A percentile compares a stretch with the other conserved stretches of the same genome.
These are phyloP conservation scores for Talaromyces verruculosus DNA, from an alignment of 2,329 filamentous ascomycete species.

Conservation along the genomic window DNA sequence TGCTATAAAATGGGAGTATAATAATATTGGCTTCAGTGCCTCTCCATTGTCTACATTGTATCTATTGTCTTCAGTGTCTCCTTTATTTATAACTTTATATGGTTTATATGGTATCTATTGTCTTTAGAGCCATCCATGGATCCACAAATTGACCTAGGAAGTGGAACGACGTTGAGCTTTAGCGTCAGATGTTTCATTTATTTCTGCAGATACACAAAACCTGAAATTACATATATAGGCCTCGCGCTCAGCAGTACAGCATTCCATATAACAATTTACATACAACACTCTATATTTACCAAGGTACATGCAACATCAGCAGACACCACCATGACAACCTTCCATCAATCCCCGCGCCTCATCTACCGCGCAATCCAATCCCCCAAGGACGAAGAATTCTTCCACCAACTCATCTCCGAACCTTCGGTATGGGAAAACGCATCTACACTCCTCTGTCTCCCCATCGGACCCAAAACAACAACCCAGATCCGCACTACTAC, in stretches of 20 bases:
- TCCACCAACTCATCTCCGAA: not conserved
- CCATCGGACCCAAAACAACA: not conserved
- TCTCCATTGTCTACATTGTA: too few relatives aligned
- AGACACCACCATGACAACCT: not conserved
- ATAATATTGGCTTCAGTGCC: too few relatives aligned
- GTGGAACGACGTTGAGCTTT: not conserved
- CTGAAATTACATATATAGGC: not conserved
- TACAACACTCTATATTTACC: too few relatives aligned
- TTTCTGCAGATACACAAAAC: not conserved
- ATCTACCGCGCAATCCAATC: not conserved
- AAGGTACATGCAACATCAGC: too few relatives aligned
- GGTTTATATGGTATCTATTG: too few relatives aligned
- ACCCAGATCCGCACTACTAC: not conserved
- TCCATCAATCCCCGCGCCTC: not conserved
- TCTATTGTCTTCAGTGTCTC: too few relatives aligned
- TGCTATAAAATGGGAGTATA: too few relatives aligned
- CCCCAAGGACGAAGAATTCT: not conserved
- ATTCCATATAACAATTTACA: not conserved
- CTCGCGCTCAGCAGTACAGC: not conserved
- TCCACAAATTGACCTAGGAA: not conserved
- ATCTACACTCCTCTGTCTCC: not conserved
- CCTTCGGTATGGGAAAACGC: not conserved
- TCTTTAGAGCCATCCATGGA: too few relatives aligned
- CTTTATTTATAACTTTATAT: too few relatives aligned
- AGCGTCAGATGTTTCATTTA: not conserved